Evolutionary conservation across 2,329 filamentous ascomycete species (phyloP).

Genomic region (Mycogone perniciosa): DNA sequence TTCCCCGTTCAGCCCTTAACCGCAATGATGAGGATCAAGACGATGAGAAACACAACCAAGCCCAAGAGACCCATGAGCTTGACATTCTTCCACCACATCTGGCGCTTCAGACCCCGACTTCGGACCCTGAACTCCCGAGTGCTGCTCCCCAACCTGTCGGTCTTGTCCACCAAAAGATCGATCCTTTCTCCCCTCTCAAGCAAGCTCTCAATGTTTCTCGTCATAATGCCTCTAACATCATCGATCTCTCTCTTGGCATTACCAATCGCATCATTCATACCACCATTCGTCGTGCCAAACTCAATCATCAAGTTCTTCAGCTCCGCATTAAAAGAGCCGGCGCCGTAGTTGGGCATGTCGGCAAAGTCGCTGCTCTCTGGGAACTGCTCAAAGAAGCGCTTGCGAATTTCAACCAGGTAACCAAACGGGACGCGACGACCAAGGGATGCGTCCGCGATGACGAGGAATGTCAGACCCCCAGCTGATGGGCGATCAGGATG

Average conservation of each 20-base stretch:
- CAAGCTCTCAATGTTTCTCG: constrained; percentile 85
- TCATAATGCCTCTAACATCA: constrained; percentile 88
- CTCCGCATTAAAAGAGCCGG: constrained; percentile 76
- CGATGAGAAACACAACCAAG: constrained; percentile 58
- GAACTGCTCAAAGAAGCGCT: constrained; percentile 72
- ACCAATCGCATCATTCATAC: constrained; percentile 72
- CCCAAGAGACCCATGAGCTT: constrained; percentile 80
- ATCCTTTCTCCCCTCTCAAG: constrained; percentile 89
- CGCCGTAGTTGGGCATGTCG: constrained; percentile 80
- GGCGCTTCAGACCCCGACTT: constrained; percentile 75
- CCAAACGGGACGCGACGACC: constrained; percentile 88
- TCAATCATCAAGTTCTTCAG: constrained; percentile 74
- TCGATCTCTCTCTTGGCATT: constrained; percentile 88
- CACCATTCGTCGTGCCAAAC: constrained; percentile 70
- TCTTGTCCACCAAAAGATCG: constrained; percentile 93
- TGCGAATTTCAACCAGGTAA: constrained; percentile 85
- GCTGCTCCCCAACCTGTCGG: constrained; percentile 80
- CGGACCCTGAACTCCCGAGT: constrained; percentile 86
- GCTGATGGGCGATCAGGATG: constrained; percentile 54
- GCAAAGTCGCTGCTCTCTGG: constrained; percentile 63
- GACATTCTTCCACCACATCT: constrained; percentile 99
- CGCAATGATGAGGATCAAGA: constrained; percentile 49
- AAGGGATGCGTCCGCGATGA: constrained; percentile 74
- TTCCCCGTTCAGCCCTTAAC: constrained; percentile 36
- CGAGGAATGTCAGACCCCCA: constrained; percentile 84